Conservation (phyloP, 2,329 filamentous ascomycete genomes). For the Bimuria novae-zelandiae region DNA sequence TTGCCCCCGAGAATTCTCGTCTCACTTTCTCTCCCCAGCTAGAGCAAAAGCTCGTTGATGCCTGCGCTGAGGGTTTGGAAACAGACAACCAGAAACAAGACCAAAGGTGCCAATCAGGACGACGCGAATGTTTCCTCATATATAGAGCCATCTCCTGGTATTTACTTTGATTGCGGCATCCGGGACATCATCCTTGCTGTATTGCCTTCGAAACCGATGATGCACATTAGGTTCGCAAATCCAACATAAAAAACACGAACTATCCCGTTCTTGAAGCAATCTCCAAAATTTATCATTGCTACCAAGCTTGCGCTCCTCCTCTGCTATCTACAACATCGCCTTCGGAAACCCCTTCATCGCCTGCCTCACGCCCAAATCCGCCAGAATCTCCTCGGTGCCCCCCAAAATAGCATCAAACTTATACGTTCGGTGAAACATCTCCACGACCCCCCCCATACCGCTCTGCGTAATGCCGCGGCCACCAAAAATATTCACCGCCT, state of each 20-base stretch:
- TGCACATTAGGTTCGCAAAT: too few relatives aligned
- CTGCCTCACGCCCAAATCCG: slow-evolving; percentile 80
- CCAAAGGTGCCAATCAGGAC: neutral
- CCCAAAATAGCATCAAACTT: slow-evolving; percentile 72
- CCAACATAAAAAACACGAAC: neutral
- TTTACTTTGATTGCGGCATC: neutral
- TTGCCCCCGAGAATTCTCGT: neutral
- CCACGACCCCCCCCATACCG: slow-evolving; percentile 81
- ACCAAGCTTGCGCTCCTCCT: neutral
- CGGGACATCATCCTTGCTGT: neutral
- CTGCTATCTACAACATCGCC: slow-evolving; percentile 68
- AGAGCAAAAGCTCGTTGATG: neutral
- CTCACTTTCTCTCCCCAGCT: neutral
- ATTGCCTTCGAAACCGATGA: slow-evolving; percentile 47
- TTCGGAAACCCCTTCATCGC: slow-evolving; percentile 86
- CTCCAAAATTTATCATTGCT: neutral
- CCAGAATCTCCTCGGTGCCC: slow-evolving; percentile 81
- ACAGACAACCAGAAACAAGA: neutral
- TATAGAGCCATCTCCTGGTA: neutral
- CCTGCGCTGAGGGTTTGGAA: neutral
- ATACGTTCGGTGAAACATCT: slow-evolving; percentile 83
- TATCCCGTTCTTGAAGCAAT: too few relatives aligned
- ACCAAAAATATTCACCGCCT: slow-evolving; percentile 84
- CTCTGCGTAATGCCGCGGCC: slow-evolving; percentile 78
- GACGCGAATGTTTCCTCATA: neutral